Evolutionary conservation across 2,329 filamentous ascomycete genomes (phyloP), one percentile per base, ranked within the genome.

Genomic region (Fusarium vanettenii): DNA sequence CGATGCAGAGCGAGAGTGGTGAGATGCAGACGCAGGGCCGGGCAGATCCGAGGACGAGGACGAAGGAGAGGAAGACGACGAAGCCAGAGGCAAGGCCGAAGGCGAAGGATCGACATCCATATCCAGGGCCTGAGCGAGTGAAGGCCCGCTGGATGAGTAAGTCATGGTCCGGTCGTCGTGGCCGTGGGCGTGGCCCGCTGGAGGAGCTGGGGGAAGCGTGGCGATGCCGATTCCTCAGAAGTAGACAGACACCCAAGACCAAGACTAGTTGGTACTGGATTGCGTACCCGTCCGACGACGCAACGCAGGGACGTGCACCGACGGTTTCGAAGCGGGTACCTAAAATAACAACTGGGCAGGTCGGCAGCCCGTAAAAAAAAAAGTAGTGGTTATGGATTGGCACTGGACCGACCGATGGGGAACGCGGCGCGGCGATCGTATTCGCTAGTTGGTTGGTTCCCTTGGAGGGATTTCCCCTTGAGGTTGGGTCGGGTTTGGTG

Each of bases 111-210:
- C 77, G 70, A 60, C 77, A 76, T 77, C 65, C 52, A 74, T 75
- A 73, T 78, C 69, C 63, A 79, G 76, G 79, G 80, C 77, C 81
- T 83, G 82, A 82, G 80, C 75, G 81, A 82, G 81, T 81, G 81
- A 83, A 83, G 82, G 75, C 81, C 79, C 74, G 76, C 70, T 80
- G 71, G 76, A 76, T 76, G 74, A 79, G 75, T 80, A 81, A 79
- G 82, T 82, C 82, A 83, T 84, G 71, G 74, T 67, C 43, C 67
- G 60, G 76, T 69, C 73, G 67, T 72, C 67, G 76, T 73, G 77
- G 77, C 76, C 74, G 78, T 78, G 76, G 76, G 66, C 72, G 75
- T 78, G 71, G 72, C 76, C 76, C 74, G 55, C 67, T 70, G 68
- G 67, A 59, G 61, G 43, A 66, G 62, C 66, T 55, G 39, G 65